These are phyloP conservation scores for Trametes cubensis DNA, from an alignment of 768 basidiomycete species.

Conservation along the genomic window DNA sequence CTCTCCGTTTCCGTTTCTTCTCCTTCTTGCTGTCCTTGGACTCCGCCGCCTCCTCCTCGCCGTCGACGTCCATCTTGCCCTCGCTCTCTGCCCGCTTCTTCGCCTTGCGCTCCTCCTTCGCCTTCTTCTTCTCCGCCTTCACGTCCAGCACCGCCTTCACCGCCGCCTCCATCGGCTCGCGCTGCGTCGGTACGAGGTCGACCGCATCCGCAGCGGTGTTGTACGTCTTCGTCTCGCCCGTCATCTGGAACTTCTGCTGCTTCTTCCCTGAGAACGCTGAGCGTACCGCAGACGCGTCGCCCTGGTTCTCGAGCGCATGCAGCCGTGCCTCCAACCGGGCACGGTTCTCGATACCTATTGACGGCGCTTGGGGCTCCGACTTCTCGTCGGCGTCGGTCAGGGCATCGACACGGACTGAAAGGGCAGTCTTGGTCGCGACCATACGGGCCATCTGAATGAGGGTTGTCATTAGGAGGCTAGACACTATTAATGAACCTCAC, in stretches of 20 bases:
- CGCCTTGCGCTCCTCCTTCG: conserved; percentile 76
- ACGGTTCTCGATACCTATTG: conserved; percentile 91
- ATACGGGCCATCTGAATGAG: conserved; percentile 91
- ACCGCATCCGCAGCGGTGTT: conserved; percentile 85
- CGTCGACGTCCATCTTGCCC: conserved; percentile 51
- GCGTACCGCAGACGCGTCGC: conserved; percentile 72
- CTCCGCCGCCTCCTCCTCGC: conserved; percentile 37
- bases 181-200: conserved; percentile 83
- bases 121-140: conserved; percentile 83
- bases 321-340: conserved; percentile 94
- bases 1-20: conserved; percentile 53
- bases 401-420: conserved; percentile 97
- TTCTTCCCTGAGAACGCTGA: conserved; percentile 37
- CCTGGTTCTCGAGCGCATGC: conserved; percentile 83
- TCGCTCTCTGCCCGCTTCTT: conserved; percentile 60
- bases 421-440: conserved; percentile 97
- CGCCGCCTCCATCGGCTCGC: conserved; percentile 75
- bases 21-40: conserved; percentile 42
- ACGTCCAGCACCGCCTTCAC: conserved; percentile 76
- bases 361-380: conserved; percentile 76
- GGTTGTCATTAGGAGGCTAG: conserved; percentile 2
- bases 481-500: neutral
- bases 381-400: conserved; percentile 92
- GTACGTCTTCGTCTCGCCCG: conserved; percentile 78
- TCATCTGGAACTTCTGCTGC: conserved; percentile 80